Evolutionary conservation across 257 asterid genomes (phyloP).

Genomic region (Plectranthus barbatus): DNA sequence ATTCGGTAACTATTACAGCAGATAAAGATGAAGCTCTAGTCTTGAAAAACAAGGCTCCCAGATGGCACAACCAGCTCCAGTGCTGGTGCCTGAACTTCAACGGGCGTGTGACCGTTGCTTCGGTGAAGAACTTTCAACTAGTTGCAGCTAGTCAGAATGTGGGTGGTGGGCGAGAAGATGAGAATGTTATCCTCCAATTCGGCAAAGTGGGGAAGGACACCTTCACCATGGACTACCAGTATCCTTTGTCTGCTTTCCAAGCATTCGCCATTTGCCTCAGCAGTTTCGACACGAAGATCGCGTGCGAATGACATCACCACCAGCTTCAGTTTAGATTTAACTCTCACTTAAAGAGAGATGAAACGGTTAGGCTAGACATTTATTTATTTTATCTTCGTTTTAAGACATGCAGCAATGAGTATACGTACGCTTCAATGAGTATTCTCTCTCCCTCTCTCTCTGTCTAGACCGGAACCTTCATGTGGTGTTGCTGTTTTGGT

Average conservation of each 20-base stretch:
- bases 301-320: constrained; percentile 46
- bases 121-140: constrained; percentile 88
- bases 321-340: background rate
- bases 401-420: no score
- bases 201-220: constrained; percentile 90
- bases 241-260: constrained; percentile 90
- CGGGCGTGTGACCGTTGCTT: constrained; percentile 88
- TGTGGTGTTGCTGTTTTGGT: no score
- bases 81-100: constrained; percentile 93
- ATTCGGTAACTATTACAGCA: constrained; percentile 30
- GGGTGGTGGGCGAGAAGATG: constrained; percentile 41
- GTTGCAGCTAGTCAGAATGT: constrained; percentile 41
- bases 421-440: no score
- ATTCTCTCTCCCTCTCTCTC: no score
- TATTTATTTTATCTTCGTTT: no score
- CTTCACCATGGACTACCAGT: constrained; percentile 89
- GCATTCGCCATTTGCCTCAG: constrained; percentile 92
- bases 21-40: constrained; percentile 39
- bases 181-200: constrained; percentile 72
- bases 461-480: no score
- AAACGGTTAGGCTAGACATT: no score
- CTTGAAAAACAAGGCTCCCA: constrained; percentile 84
- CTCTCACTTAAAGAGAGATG: no score
- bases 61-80: constrained; percentile 97
- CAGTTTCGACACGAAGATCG: constrained; percentile 90